Base-by-base conservation (phyloP, 2,329 filamentous ascomycete genomes). In the Ophiostoma ulmi region DNA sequence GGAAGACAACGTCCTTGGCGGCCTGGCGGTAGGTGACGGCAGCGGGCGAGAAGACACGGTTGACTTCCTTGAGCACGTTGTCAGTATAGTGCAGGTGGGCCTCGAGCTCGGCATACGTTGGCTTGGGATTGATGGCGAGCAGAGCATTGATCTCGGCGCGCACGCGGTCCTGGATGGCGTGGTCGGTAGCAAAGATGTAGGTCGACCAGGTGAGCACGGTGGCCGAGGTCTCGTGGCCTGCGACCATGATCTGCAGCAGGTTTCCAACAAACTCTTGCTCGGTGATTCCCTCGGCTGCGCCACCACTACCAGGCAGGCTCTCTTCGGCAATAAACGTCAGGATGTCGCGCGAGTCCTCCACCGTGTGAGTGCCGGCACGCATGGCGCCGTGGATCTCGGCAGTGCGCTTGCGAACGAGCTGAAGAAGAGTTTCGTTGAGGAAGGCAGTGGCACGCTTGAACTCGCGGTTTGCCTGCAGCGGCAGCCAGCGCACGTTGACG, bases 131-230 rank as follows among this genome's bases (percentile, higher is more conserved):
- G 20, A 55, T 26, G 61, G 78, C 79, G 5, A 83, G 76, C 22
- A 80, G 73, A 4, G 83, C 75, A 7, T 77, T 72, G 5, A 85
- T 76, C 73, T 81, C 80, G 44, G 65, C 73, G 7, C 79, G 78
- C 5, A 81, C 72, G 1, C 71, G 74, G 36, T 76, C 74, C 72
- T 81, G 79, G n/a, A 81, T 74, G 38, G 76, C 70, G 17, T 76
- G 78, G 38, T 75, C 72, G 0, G 74, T 78, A 3, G 79, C 77
- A n/a, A 81, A 73, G 17, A 75, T 71, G 68, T 80, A 79, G 5
- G 76, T 58, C 11, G 75, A 75, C 79, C 79, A 81, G n/a, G 77
- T 72, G 7, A 80, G 38, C 11, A 75, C 74, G 5, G 72, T 75
- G 0, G 79, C 77, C 1, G 77, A 76, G 14, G 75, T 80, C 52